Percentiles rank a stretch among this genome's conserved stretches.
phyloP scores from a whole-genome alignment of 1,284 basidiomycete genomes.

The Tilletia caries region DNA sequence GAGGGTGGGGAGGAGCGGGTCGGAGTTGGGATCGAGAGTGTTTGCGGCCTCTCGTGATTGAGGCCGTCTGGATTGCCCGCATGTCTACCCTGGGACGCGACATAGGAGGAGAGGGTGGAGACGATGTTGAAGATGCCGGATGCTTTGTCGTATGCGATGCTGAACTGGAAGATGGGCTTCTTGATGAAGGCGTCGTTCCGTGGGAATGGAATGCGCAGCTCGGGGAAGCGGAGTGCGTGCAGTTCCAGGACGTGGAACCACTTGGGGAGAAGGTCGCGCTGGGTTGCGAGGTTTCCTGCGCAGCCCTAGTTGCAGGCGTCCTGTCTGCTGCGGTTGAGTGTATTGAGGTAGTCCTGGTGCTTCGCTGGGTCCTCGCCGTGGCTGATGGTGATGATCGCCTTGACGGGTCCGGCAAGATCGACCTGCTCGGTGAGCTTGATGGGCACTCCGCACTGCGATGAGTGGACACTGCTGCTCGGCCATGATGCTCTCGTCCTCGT shows the following conservation, averaged over 20 bases:
- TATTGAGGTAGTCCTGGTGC: conserved; percentile 68
- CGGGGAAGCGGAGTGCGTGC: conserved; percentile 91
- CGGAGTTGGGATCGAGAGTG: no score
- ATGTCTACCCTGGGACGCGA: conserved; percentile 66
- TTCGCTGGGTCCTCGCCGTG: conserved; percentile 92
- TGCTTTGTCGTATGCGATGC: conserved; percentile 96
- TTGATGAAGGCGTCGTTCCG: conserved; percentile 92
- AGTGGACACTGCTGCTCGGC: conserved; percentile 54
- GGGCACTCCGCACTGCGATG: conserved; percentile 59
- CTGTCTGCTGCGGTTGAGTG: conserved; percentile 83
- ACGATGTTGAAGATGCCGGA: conserved; percentile 97
- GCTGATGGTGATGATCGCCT: conserved; percentile 78
- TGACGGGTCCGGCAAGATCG: conserved; percentile 86
- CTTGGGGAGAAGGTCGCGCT: conserved; percentile 91
- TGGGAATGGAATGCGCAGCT: conserved; percentile 89
- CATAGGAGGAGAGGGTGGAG: conserved; percentile 84
- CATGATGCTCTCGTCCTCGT: neutral
- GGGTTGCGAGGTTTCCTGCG: conserved; percentile 72
- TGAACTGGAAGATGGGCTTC: conserved; percentile 88
- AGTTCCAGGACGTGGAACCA: conserved; percentile 99
- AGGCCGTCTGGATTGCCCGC: conserved; percentile 66
- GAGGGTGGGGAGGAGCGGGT: no score
- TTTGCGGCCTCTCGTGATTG: no score
- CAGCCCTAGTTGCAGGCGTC: conserved; percentile 77
- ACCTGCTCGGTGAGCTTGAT: conserved; percentile 63